Evolutionary conservation across 179 eudicot genomes (phyloP).

Genomic region (Camellia oleifera): DNA sequence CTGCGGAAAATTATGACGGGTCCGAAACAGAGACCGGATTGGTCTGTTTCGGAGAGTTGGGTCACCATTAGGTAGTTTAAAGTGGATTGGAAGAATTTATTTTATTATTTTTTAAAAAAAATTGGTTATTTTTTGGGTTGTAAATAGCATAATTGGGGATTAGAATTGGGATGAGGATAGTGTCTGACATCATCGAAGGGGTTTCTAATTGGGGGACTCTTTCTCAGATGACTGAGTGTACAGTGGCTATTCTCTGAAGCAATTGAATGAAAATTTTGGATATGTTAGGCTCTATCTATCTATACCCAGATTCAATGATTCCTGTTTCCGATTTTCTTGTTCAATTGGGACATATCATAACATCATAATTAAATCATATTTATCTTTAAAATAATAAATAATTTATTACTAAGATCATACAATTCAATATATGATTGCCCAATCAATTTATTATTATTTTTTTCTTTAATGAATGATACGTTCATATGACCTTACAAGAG

Average conservation of each 20-base stretch:
- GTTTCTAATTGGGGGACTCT: neutral
- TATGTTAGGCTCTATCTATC: neutral
- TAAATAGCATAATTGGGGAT: neutral
- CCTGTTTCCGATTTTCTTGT: neutral
- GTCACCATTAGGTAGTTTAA: constrained; percentile 38
- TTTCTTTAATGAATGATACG: no score
- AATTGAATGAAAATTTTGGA: constrained; percentile 5
- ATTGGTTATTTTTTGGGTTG: no score
- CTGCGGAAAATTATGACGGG: constrained; percentile 28
- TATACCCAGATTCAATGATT: neutral
- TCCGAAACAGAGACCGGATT: constrained; percentile 33
- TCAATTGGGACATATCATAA: no score
- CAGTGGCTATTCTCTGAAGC: neutral
- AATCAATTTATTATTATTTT: no score
- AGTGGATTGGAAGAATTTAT: neutral
- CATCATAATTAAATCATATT: no score
- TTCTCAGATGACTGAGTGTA: neutral
- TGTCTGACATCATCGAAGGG: neutral
- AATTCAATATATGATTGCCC: no score
- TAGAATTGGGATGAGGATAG: neutral
- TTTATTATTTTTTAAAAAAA: neutral
- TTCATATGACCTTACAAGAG: no score
- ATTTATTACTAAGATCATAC: no score
- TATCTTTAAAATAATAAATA: no score
- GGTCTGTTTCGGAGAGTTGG: constrained; percentile 61